Base-by-base conservation (phyloP, 805 yeast species). In the Dipodascopsis uninucleata region DNA sequence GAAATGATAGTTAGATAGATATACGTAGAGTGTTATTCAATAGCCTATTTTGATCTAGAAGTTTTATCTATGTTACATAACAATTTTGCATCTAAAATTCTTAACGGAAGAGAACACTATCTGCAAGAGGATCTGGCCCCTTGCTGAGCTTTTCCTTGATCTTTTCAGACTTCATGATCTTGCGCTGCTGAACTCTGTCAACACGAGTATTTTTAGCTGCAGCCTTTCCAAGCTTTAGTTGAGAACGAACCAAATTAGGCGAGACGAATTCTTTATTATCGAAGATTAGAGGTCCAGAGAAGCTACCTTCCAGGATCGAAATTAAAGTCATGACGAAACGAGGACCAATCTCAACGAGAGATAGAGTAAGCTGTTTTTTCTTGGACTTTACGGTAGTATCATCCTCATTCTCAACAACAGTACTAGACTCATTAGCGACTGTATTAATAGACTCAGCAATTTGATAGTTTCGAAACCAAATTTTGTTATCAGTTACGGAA, bases 181-280 rank as follows among this genome's bases (percentile, higher is more conserved):
- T 48, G 35, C 33, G 35, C 39, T 31, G 31, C 22, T 43, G 49
- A 12, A 42, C 46, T 31, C 42, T 28, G 21, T 85, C 89, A 40
- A 83, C 77, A 69, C 97, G 81, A 29, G 78, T 66, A 55, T 74
- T 75, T 34, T 96, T 95, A 56, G 79, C 80, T 41, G 74, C 77
- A 2, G 97, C 97, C 43, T 83, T 80, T 62, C 83, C 77, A 58
- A 81, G 84, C 64, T 79, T 85, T 54, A 75, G 51, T 71, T 89
- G 96, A 9, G 98, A 86, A 72, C 98, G 84, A 31, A 83, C 90
- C 49, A 85, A 79, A 73, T 93, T 93, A 55, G 98, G 98, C 49
- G 96, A 85, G 37, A 93, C 96, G 67, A 85, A 93, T 68, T 90
- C 93, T 72, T 86, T 89, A 72, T 93, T 93, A 62, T 93, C 97